A percentile compares a stretch with the other conserved stretches of the same genome.
Conservation (phyloP, 441 rosid genomes). For the Eutrema salsugineum region DNA sequence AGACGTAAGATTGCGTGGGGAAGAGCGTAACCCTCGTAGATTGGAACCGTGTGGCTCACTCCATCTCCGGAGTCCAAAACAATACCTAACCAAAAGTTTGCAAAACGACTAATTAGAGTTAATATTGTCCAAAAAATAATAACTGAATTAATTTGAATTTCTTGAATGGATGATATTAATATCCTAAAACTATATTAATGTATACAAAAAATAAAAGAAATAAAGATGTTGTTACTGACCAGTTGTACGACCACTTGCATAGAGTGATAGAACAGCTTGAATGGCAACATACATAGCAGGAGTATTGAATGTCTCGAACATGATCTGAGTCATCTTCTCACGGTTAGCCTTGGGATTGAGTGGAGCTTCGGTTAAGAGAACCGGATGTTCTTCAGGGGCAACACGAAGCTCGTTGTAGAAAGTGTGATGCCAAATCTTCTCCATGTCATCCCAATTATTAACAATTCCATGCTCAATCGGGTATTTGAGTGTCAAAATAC, state of each 20-base stretch:
- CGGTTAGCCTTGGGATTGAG: slow-evolving; percentile 39
- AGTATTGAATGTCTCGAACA: slow-evolving; percentile 39
- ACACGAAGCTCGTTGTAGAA: slow-evolving; percentile 43
- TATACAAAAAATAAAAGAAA: no score
- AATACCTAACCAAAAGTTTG: slow-evolving; percentile 26
- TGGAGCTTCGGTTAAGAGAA: slow-evolving; percentile 40
- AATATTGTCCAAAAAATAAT: no score
- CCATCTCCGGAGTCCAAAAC: slow-evolving; percentile 42
- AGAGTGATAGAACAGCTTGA: slow-evolving; percentile 42
- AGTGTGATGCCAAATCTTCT: slow-evolving; percentile 42
- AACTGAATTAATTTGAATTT: no score
- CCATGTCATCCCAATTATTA: slow-evolving; percentile 42
- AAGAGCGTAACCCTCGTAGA: slow-evolving; percentile 38
- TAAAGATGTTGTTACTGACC: slow-evolving; percentile 19
- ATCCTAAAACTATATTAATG: no score
- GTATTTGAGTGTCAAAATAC: slow-evolving; percentile 42
- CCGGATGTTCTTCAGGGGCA: slow-evolving; percentile 40
- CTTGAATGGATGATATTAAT: no score
- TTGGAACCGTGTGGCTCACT: slow-evolving; percentile 40
- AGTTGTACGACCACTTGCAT: slow-evolving; percentile 49
- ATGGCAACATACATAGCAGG: slow-evolving; percentile 42
- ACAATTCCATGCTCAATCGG: slow-evolving; percentile 50
- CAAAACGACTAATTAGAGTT: not conserved
- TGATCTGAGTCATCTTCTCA: slow-evolving; percentile 43
- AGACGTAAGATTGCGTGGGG: slow-evolving; percentile 41